Evolutionary conservation across 306 rosid genomes (phyloP), one percentile per base, ranked within the genome.

Genomic region (Abrus pulchellus): DNA sequence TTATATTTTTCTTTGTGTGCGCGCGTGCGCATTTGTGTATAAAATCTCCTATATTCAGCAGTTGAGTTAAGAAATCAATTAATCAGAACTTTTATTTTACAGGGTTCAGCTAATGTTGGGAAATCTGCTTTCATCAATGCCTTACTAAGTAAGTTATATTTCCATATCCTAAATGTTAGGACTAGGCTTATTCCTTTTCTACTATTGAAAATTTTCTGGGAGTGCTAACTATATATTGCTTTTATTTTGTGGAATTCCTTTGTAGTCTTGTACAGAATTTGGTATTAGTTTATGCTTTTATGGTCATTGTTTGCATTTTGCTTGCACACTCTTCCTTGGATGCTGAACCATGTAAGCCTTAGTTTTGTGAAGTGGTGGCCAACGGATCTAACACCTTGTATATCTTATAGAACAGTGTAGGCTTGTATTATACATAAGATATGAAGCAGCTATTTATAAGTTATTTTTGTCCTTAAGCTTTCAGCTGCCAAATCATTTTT

Each of bases 81-180:
- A 61, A 82, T 68, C 68, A 43, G 65, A 70, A 11, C 40, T 76
- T 79, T 29, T 38, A 67, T 64, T 67, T 33, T 82, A 20, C 77
- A 95, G 96, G 99, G 99, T 30, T 89, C 97, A 55, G 99, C 99
- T 72, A 95, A 95, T 89, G 99, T 95, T 84, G 97, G 99, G 68
- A 94, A 93, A 85, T 94, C 99, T 59, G 99, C 99, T 78, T 95
- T 95, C 77, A 91, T 95, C 80, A 90, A 88, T 64, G 97, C 97
- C 79, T 80, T 95, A 82, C 87, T 95, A 74, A 89, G 99, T 94
- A 89, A 89, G 98, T 77, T 61, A 76, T 84, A 66, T 62, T 13
- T 78, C 64, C 52, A 1, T 63, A 38, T 11, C 49, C 41, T 33
- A 57, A 33, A 29, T 40, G 65, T 54, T 76, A 52, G 49, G 70